Evolutionary conservation across 208 protist genomes (phyloP).

Genomic region (Hexamita inflata): DNA sequence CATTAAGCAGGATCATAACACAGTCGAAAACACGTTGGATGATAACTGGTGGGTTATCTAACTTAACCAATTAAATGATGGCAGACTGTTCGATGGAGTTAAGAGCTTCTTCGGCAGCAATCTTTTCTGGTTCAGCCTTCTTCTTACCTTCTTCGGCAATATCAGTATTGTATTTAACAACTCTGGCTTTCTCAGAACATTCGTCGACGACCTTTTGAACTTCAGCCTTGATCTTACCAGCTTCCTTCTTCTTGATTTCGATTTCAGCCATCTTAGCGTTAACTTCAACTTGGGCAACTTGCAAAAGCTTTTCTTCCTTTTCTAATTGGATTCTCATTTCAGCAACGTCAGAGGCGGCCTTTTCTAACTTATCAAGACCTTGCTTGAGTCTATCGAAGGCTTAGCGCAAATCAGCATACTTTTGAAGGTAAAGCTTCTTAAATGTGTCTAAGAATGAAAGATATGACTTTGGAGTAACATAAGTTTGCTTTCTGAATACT

Average conservation of each 20-base stretch:
- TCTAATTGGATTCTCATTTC: slow-evolving; percentile 45
- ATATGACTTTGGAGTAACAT: slow-evolving; percentile 65
- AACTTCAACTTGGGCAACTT: slow-evolving; percentile 57
- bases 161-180: slow-evolving; percentile 61
- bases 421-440: slow-evolving; percentile 52
- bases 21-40: slow-evolving; percentile 89
- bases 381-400: slow-evolving; percentile 47
- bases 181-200: slow-evolving; percentile 48
- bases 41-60: slow-evolving; percentile 72
- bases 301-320: slow-evolving; percentile 50
- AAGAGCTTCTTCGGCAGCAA: slow-evolving; percentile 71
- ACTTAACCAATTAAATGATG: slow-evolving; percentile 71
- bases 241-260: slow-evolving; percentile 64
- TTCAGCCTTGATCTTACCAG: slow-evolving; percentile 76
- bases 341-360: slow-evolving; percentile 43
- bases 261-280: slow-evolving; percentile 74
- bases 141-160: slow-evolving; percentile 79
- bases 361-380: slow-evolving; percentile 56
- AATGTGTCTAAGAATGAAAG: slow-evolving; percentile 61
- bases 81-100: slow-evolving; percentile 71
- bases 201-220: slow-evolving; percentile 66
- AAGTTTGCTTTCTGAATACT: slow-evolving; percentile 51
- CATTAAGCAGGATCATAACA: slow-evolving; percentile 66
- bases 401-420: slow-evolving; percentile 50
- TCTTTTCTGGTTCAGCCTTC: slow-evolving; percentile 68